Evolutionary conservation across 179 eudicot species (phyloP).

Genomic region (Spergularia azorica): DNA sequence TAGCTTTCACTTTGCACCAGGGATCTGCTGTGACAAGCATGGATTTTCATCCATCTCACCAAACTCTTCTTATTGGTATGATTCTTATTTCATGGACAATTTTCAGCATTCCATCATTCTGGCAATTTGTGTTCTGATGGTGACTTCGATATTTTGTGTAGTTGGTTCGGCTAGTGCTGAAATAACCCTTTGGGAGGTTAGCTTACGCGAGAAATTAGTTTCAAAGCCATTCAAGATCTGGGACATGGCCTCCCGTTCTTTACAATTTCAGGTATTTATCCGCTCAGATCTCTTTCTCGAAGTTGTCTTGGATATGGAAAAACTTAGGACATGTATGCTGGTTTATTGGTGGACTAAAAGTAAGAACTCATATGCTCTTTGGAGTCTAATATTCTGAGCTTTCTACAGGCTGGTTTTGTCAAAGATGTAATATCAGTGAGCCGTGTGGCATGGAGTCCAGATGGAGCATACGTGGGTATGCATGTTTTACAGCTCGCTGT

Average conservation of each 20-base stretch:
- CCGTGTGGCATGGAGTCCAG: slow-evolving; percentile 85
- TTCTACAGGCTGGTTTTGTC: slow-evolving; percentile 47
- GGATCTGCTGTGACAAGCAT: slow-evolving; percentile 73
- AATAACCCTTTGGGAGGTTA: slow-evolving; percentile 79
- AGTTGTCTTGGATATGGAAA: neutral
- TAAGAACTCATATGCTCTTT: neutral
- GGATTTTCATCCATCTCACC: slow-evolving; percentile 85
- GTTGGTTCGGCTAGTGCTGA: slow-evolving; percentile 82
- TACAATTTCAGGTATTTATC: slow-evolving; percentile 56
- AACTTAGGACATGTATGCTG: neutral
- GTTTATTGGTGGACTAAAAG: neutral
- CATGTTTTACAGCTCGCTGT: slow-evolving; percentile 1
- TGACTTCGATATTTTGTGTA: slow-evolving; percentile 29
- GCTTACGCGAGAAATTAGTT: slow-evolving; percentile 63
- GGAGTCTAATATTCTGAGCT: slow-evolving; percentile 5
- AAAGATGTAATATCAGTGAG: slow-evolving; percentile 69
- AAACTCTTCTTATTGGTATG: slow-evolving; percentile 73
- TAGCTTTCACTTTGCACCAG: slow-evolving; percentile 61
- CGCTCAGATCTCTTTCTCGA: neutral
- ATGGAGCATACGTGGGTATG: slow-evolving; percentile 66
- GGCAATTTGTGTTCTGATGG: slow-evolving; percentile 11
- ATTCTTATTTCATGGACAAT: neutral
- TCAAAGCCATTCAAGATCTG: slow-evolving; percentile 77
- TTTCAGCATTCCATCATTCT: neutral
- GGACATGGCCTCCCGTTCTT: slow-evolving; percentile 52